A percentile compares a stretch with the other conserved stretches of the same genome.
These are phyloP conservation scores for Globisporangium spiculum DNA, from an alignment of 352 stramenopile genomes.

Conservation along the genomic window DNA sequence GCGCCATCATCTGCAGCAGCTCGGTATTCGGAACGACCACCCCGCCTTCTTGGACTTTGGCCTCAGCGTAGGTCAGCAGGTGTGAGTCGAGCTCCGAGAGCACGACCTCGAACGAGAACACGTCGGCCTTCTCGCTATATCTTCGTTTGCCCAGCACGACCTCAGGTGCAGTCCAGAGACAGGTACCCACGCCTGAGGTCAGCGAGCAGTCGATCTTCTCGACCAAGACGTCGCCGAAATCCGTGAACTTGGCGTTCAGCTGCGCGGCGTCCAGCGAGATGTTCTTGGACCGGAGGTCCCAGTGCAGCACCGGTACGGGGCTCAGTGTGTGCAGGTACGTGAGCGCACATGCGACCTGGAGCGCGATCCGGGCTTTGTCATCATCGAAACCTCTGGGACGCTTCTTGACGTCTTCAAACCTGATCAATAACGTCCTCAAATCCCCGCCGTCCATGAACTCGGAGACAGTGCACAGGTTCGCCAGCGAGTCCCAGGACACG, in stretches of 20 bases:
- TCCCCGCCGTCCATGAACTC: constrained; percentile 50
- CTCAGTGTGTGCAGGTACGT: constrained; percentile 45
- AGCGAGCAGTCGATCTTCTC: constrained; percentile 37
- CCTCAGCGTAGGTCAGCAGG: constrained; percentile 32
- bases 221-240: constrained; percentile 48
- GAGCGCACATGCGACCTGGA: constrained; percentile 36
- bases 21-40: constrained; percentile 22
- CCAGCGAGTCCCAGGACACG: constrained; percentile 38
- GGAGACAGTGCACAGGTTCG: constrained; percentile 31
- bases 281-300: constrained; percentile 53
- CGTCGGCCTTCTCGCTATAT: constrained; percentile 45
- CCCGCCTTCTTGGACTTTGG: constrained; percentile 2
- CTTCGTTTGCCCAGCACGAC: constrained; percentile 40
- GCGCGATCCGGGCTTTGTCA: constrained; percentile 51
- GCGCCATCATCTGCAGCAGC: constrained; percentile 39
- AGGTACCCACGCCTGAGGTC: constrained; percentile 47
- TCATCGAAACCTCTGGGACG: constrained; percentile 34
- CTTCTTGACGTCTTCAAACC: constrained; percentile 24
- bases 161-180: constrained; percentile 54
- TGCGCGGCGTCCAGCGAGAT: constrained; percentile 29
- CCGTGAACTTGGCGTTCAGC: constrained; percentile 51
- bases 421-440: constrained; percentile 25
- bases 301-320: constrained; percentile 32
- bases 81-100: constrained; percentile 47
- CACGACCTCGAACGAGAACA: constrained; percentile 54